Evolutionary conservation across 352 stramenopile genomes (phyloP).

Genomic region (Pythium phragmiticola): DNA sequence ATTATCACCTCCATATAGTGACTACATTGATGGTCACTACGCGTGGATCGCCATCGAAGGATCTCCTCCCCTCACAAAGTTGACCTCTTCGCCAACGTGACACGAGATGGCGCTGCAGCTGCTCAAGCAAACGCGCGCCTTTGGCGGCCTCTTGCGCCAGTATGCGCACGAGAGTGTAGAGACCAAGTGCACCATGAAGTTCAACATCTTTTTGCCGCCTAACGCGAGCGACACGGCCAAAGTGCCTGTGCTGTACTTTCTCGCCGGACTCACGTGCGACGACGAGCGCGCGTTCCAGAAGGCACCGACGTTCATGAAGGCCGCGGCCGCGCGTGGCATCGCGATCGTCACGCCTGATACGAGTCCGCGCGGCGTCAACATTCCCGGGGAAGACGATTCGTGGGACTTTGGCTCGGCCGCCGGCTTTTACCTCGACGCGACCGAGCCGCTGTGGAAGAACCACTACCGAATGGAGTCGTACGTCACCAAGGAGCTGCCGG

Average conservation of each 20-base stretch:
- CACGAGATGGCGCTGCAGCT: constrained; percentile 50
- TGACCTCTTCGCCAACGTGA: not conserved
- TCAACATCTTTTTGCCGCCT: constrained; percentile 88
- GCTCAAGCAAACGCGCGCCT: constrained; percentile 74
- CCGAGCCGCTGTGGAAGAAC: constrained; percentile 86
- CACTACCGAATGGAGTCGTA: constrained; percentile 99
- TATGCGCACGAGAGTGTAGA: constrained; percentile 78
- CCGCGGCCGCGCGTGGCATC: constrained; percentile 89
- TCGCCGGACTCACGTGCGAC: constrained; percentile 96
- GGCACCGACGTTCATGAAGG: constrained; percentile 86
- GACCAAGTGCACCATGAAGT: constrained; percentile 90
- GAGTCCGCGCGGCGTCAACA: constrained; percentile 88
- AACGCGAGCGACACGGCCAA: constrained; percentile 58
- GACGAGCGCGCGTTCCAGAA: constrained; percentile 97
- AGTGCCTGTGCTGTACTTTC: constrained; percentile 93
- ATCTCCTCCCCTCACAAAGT: not conserved
- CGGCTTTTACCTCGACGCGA: constrained; percentile 98
- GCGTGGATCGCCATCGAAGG: constrained; percentile 9
- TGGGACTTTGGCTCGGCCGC: constrained; percentile 97
- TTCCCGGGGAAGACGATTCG: constrained; percentile 92
- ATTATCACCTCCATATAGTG: not conserved
- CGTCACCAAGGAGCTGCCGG: constrained; percentile 94
- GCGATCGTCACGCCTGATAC: constrained; percentile 96
- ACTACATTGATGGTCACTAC: constrained; percentile 1
- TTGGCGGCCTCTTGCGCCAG: constrained; percentile 80